phyloP scores from a whole-genome alignment of 441 rosid genomes.

The Manihot esculenta region DNA sequence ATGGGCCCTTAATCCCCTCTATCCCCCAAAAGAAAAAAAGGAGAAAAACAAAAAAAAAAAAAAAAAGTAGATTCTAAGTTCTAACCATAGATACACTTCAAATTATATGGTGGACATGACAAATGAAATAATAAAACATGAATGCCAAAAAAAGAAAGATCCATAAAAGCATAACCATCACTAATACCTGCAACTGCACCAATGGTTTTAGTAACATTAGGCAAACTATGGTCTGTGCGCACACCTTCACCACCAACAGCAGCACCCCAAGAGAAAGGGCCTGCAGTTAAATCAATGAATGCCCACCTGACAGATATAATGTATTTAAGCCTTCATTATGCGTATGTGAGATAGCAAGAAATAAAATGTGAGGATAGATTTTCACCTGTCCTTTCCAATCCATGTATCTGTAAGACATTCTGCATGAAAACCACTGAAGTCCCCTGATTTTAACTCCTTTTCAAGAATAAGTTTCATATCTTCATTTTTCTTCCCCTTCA shows the following conservation, averaged over 20 bases:
- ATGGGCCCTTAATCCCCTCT: background rate
- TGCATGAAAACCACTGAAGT: constrained; percentile 62
- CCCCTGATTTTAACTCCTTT: constrained; percentile 71
- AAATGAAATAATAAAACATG: constrained; percentile 6
- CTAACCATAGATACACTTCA: background rate
- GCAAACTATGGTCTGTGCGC: constrained; percentile 83
- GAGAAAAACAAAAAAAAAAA: background rate
- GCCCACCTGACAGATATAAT: constrained; percentile 74
- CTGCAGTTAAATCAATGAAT: constrained; percentile 89
- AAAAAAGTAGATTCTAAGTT: background rate
- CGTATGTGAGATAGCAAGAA: constrained; percentile 3
- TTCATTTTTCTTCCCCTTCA: constrained; percentile 61
- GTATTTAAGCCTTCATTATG: constrained; percentile 3
- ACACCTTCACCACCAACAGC: constrained; percentile 99
- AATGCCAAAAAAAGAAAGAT: background rate
- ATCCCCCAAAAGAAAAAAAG: background rate
- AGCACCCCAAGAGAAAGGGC: constrained; percentile 99
- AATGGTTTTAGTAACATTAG: constrained; percentile 91
- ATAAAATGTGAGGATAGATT: constrained; percentile 27
- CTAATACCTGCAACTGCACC: constrained; percentile 92
- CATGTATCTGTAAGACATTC: constrained; percentile 97
- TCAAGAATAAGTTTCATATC: constrained; percentile 66
- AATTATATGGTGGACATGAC: background rate
- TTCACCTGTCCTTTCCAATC: constrained; percentile 93
- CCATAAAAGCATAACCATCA: background rate